These are phyloP conservation scores for Cardiospermum halicacabum DNA, from an alignment of 345 rosid species.

Conservation along the genomic window DNA sequence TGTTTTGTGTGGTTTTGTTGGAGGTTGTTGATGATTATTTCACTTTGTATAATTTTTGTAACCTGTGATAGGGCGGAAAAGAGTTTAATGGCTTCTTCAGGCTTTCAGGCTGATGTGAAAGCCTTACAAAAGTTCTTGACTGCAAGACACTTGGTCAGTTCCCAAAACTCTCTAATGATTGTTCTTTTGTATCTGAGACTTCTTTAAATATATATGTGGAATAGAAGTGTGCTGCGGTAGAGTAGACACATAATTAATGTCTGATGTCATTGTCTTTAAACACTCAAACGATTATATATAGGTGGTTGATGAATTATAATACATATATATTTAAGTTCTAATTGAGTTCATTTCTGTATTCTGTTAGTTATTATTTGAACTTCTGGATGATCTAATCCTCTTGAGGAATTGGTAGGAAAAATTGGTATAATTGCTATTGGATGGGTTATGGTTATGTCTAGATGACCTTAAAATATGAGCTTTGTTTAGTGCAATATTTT, in stretches of 20 bases:
- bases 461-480: too few relatives aligned
- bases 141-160: slow-evolving; percentile 88
- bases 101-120: slow-evolving; percentile 95
- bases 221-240: background rate
- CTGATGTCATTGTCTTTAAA: background rate
- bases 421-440: background rate
- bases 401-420: background rate
- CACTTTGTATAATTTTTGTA: background rate
- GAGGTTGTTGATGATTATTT: background rate
- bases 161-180: background rate
- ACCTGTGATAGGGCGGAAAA: slow-evolving; percentile 66
- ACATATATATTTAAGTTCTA: background rate
- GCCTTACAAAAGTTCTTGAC: slow-evolving; percentile 81
- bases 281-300: background rate
- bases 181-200: background rate
- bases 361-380: background rate
- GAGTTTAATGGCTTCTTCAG: slow-evolving; percentile 84
- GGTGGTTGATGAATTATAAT: background rate
- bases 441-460: background rate
- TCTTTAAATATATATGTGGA: background rate
- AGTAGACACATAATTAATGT: background rate
- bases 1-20: background rate
- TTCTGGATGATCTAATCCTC: background rate
- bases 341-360: background rate
- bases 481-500: too few relatives aligned